These are phyloP conservation scores for Tieghemiomyces parasiticus DNA, from an alignment of 192 early-diverging fungal species.

Conservation along the genomic window DNA sequence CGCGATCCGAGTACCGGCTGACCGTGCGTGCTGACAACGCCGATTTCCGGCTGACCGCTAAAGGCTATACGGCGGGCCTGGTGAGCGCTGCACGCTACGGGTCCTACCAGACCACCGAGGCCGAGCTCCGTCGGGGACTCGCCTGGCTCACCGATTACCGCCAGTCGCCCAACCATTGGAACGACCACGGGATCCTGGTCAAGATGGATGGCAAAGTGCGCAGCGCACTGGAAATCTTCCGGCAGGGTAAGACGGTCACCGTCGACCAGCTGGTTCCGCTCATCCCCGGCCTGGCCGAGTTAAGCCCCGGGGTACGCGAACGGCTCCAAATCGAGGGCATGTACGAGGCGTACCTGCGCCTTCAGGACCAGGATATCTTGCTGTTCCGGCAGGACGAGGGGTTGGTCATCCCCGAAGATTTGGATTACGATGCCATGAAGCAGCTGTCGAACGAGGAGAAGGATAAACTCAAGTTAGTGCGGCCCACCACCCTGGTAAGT, in stretches of 20 bases:
- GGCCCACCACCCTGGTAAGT: constrained; percentile 39
- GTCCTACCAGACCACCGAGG: constrained; percentile 23
- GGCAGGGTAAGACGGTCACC: constrained; percentile 15
- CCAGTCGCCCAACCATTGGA: constrained; percentile 38
- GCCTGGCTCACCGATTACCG: constrained; percentile 28
- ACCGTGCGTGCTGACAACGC: constrained; percentile 64
- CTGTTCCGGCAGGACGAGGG: constrained; percentile 51
- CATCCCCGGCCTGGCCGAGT: constrained; percentile 34
- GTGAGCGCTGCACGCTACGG: constrained; percentile 31
- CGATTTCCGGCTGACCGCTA: constrained; percentile 53
- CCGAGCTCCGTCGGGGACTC: constrained; percentile 31
- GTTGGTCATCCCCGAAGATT: constrained; percentile 36
- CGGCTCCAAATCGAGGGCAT: constrained; percentile 46
- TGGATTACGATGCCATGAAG: constrained; percentile 46
- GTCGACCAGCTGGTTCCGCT: constrained; percentile 15
- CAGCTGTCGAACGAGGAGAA: constrained; percentile 40
- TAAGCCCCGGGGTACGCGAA: constrained; percentile 31
- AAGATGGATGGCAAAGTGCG: constrained; percentile 21
- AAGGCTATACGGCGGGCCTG: constrained; percentile 38
- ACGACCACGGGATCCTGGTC: constrained; percentile 17
- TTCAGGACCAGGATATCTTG: constrained; percentile 42
- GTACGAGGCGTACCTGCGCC: constrained; percentile 49
- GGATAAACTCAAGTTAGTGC: constrained; percentile 29
- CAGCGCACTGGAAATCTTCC: constrained; percentile 32
- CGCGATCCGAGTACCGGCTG: constrained; percentile 71